phyloP scores from a whole-genome alignment of 2,329 filamentous ascomycete species.

The Thermothelomyces thermophilus region DNA sequence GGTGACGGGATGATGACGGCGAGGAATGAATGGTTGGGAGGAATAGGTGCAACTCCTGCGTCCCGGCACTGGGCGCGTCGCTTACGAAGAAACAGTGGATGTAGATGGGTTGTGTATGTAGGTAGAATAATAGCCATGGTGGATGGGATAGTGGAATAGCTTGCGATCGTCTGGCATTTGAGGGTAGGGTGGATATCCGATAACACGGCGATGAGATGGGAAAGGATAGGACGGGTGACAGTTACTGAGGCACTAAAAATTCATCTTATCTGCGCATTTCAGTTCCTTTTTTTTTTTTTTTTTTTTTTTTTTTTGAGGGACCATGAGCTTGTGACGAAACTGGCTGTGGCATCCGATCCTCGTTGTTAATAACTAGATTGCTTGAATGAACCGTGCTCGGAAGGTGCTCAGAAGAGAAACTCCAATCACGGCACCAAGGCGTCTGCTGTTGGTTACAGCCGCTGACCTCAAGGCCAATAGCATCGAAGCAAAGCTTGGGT shows the following conservation, averaged over 20 bases:
- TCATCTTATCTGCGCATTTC: too few species aligned
- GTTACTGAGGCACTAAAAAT: background rate
- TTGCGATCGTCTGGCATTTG: background rate
- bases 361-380: too few species aligned
- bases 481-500: too few species aligned
- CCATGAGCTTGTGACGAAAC: too few species aligned
- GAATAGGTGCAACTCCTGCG: background rate
- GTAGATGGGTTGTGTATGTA: conserved; percentile 7
- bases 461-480: too few species aligned
- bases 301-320: too few species aligned
- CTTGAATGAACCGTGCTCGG: too few species aligned
- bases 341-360: too few species aligned
- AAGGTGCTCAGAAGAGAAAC: too few species aligned
- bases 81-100: background rate
- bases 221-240: background rate
- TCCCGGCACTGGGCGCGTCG: background rate
- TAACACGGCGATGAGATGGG: background rate
- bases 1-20: background rate
- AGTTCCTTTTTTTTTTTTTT: too few species aligned
- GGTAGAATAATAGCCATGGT: conserved; percentile 11
- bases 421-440: too few species aligned
- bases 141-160: background rate
- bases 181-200: background rate
- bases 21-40: background rate
- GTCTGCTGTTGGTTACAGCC: too few species aligned